Conservation (phyloP, 148 eudicot species). For the Rhododendron griersonianum region DNA sequence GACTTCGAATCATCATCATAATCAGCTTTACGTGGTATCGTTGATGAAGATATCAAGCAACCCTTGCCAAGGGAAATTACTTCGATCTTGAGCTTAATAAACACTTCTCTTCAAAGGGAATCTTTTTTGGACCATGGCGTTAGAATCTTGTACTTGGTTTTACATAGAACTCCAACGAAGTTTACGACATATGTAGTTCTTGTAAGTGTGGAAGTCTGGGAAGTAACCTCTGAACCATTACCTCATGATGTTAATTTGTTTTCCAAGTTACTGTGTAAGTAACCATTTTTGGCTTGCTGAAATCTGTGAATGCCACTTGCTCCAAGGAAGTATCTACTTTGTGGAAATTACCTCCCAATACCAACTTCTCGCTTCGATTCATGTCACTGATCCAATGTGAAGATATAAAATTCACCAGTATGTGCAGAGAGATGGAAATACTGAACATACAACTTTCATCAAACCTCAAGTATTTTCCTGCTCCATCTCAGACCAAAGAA, state of each 20-base stretch:
- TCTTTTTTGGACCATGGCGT: background rate
- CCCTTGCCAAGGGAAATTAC: background rate
- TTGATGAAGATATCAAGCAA: background rate
- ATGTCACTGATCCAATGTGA: background rate
- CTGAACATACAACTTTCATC: background rate
- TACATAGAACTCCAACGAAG: background rate
- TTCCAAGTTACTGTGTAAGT: background rate
- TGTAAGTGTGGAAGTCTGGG: background rate
- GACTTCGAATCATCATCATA: background rate
- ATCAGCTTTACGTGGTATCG: background rate
- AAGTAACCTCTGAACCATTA: background rate
- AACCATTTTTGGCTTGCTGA: background rate
- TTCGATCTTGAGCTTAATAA: background rate
- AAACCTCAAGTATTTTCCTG: conserved; percentile 18
- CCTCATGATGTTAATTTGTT: background rate
- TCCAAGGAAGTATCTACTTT: background rate
- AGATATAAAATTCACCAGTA: background rate
- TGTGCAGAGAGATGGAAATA: background rate
- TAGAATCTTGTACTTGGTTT: background rate
- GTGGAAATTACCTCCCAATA: background rate
- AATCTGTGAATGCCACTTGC: background rate
- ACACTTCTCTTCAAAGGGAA: background rate
- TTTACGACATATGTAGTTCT: background rate
- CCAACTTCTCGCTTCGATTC: background rate
- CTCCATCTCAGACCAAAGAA: conserved; percentile 51